Conservation (phyloP, 2,329 filamentous ascomycete species). For the Microdochium trichocladiopsis region DNA sequence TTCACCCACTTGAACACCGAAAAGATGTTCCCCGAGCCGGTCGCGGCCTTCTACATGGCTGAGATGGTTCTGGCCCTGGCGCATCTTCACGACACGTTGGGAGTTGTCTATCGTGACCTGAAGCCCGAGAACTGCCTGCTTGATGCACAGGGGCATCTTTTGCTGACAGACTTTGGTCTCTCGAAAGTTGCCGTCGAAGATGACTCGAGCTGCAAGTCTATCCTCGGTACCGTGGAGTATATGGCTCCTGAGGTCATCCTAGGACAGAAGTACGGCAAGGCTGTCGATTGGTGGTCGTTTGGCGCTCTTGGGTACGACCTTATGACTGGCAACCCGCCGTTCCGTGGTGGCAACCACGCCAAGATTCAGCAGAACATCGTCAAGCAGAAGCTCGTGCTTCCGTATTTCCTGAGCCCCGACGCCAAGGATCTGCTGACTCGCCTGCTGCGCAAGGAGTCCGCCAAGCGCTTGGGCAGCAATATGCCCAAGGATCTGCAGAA, state of each 20-base stretch:
- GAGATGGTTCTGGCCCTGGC: constrained; percentile 94
- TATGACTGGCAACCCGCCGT: constrained; percentile 86
- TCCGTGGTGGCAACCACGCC: constrained; percentile 81
- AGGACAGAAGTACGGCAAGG: constrained; percentile 83
- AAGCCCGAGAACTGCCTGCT: constrained; percentile 98
- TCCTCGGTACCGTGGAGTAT: constrained; percentile 94
- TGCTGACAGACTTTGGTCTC: constrained; percentile 93
- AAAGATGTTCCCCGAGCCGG: constrained; percentile 88
- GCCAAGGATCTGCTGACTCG: constrained; percentile 91
- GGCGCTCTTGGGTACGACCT: constrained; percentile 89
- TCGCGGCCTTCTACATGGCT: constrained; percentile 95
- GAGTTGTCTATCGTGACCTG: constrained; percentile 92
- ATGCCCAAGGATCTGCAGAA: constrained; percentile 82
- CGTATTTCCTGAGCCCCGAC: constrained; percentile 85
- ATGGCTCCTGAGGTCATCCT: constrained; percentile 96
- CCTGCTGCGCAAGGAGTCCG: constrained; percentile 84
- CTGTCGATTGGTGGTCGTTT: constrained; percentile 98
- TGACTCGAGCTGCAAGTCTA: constrained; percentile 67
- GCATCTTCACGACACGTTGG: constrained; percentile 84
- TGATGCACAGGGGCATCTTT: constrained; percentile 82
- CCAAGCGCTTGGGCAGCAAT: constrained; percentile 78
- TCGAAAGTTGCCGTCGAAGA: constrained; percentile 86
- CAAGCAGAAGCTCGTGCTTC: constrained; percentile 81
- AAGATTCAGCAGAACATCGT: constrained; percentile 96
- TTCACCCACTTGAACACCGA: constrained; percentile 93